phyloP scores from a whole-genome alignment of 306 rosid genomes.

The Arachis hypogaea region DNA sequence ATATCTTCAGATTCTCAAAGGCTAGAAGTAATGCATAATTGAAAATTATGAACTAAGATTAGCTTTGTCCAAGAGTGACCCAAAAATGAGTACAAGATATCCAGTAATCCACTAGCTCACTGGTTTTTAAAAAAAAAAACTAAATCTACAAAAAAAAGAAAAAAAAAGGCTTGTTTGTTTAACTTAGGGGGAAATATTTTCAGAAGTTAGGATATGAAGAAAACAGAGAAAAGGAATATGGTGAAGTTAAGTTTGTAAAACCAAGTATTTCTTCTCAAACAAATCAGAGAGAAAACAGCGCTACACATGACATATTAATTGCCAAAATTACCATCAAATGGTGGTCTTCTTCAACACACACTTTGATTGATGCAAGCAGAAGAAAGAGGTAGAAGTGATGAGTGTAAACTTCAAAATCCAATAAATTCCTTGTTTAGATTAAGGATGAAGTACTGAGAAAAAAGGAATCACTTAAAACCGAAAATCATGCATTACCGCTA shows the following conservation, averaged over 20 bases:
- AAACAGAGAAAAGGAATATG: not conserved
- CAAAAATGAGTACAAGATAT: not conserved
- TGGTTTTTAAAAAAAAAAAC: not conserved
- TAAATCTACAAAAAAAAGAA: not conserved
- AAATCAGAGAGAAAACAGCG: not conserved
- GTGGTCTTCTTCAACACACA: not conserved
- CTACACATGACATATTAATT: conserved; percentile 4
- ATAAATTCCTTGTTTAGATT: not conserved
- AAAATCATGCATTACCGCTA: conserved; percentile 69
- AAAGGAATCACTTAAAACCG: not conserved
- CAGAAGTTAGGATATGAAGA: not conserved
- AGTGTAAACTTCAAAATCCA: not conserved
- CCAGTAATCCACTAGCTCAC: not conserved
- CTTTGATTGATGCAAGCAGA: not conserved
- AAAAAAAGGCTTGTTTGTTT: not conserved
- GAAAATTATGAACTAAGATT: not conserved
- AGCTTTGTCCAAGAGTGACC: not conserved
- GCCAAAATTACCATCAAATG: not conserved
- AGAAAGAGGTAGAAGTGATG: not conserved
- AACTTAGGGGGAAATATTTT: not conserved
- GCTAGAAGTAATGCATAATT: not conserved
- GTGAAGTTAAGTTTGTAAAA: not conserved
- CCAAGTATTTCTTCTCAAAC: not conserved
- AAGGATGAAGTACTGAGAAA: conserved; percentile 14
- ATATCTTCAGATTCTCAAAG: conserved; percentile 10